Evolutionary conservation across 768 basidiomycete genomes (phyloP), one percentile per base, ranked within the genome.

Genomic region (Mrakia hoshinonis): DNA sequence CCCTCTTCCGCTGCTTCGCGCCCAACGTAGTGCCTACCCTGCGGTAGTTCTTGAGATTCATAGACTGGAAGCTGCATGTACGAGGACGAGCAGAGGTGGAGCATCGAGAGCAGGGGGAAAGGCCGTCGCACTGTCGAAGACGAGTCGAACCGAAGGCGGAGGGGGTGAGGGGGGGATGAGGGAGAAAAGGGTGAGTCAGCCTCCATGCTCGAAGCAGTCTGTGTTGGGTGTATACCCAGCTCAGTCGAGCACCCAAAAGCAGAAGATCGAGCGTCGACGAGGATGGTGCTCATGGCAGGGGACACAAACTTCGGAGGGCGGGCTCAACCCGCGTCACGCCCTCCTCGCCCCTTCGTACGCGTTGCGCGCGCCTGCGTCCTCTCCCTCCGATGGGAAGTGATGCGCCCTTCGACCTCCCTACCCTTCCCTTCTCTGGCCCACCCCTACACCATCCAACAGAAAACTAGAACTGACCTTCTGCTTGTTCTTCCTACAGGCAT

Each of bases 401-500:
- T n/a, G n/a, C n/a, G n/a, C n/a, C n/a, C n/a, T n/a, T n/a, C n/a
- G n/a, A n/a, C n/a, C n/a, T n/a, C n/a, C n/a, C n/a, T n/a, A n/a
- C n/a, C 43, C 15, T 15, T 43, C 43, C 43, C 15, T 43, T 15
- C 43, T 43, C 43, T 43, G 43, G 7, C 43, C 43, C 6, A 43
- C 43, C 15, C 7, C 43, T 43, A n/a, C 43, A 7, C 43, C 15
- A 43, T 43, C 43, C 18, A 31, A 60, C 18, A 60, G 31, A 11
- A 58, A 15, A 18, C 31, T n/a, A 55, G 26, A 5, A 61, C 58
- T 2, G 0, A 61, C 58, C 22, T 61, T 61, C 36, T 61, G 58
- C 58, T 61, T 61, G 9, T 61, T 61, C 34, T 31, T 20, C 15
- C 58, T 36, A 20, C 58, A 61, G 18, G 58, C 58, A n/a, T 61